Evolutionary conservation across 805 yeast species (phyloP), one percentile per base, ranked within the genome.

Genomic region (Suhomyces tanzawaensis): DNA sequence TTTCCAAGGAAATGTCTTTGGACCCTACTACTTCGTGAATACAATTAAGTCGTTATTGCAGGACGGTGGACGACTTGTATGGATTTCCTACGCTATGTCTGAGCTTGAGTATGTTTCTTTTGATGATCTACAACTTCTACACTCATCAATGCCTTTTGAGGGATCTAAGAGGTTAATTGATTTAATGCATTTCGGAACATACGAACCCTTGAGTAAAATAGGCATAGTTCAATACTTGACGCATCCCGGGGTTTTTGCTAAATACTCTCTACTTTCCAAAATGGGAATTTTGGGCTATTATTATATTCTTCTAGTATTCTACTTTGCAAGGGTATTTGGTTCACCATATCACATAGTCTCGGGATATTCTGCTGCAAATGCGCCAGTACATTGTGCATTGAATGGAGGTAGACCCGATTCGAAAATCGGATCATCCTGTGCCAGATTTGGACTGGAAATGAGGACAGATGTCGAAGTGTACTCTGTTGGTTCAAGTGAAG

Each of bases 1-100:
- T 3, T 93, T 91, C 66, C 95, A 91, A 64, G 93, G 93, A 4
- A 91, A 91, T 56, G 96, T 91, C 7, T 86, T 93, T 63, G 95
- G 95, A 0, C 98, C 98, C 2, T 90, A 85, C 64, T 91, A 80
- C 59, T 66, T 91, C 38, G 71, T 90, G 36, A 85, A 83, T 47
- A 79, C 76, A 44, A 62, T 90, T 12, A 58, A 69, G 25, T 77
- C 77, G 3, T 60, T 77, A 29, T 62, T 89, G 12, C 66, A 69
- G 2, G 62, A 66, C 27, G 81, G 82, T 3, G 89, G 93, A 1
- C 74, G 75, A 39, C 69, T 36, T 13, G 89, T 14, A 1, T 90
- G 96, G 96, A 78, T 91, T 26, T 81, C 95, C 2, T 82, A 95
- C 34, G 65, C 86, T 31, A 85, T 87, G 79, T 80, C 95, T 1